phyloP scores from a whole-genome alignment of 257 asterid species.

The Nicotiana otophora region DNA sequence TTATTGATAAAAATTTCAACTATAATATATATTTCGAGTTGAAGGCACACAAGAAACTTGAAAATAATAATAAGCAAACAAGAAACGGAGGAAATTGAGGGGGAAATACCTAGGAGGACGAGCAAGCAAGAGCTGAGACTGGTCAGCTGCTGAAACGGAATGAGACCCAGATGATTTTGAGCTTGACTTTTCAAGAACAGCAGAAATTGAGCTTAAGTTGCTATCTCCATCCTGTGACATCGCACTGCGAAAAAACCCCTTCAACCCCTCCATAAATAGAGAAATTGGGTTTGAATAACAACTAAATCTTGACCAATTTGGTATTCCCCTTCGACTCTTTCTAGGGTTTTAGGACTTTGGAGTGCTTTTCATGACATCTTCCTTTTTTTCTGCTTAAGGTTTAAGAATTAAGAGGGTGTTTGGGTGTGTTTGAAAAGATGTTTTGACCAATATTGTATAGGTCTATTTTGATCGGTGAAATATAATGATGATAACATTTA shows the following conservation, averaged over 20 bases:
- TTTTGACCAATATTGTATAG: too few relatives aligned
- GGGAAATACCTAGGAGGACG: conserved; percentile 42
- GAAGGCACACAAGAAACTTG: too few relatives aligned
- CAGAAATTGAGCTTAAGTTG: conserved; percentile 27
- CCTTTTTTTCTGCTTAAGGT: too few relatives aligned
- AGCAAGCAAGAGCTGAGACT: conserved; percentile 38
- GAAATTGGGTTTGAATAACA: not conserved
- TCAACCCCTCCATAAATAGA: conserved; percentile 47
- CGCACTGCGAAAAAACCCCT: conserved; percentile 37
- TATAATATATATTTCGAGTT: too few relatives aligned
- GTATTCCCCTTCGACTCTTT: not conserved
- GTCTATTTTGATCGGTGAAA: too few relatives aligned
- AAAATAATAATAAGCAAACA: too few relatives aligned
- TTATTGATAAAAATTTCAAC: too few relatives aligned
- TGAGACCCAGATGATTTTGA: conserved; percentile 28
- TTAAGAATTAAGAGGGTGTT: too few relatives aligned
- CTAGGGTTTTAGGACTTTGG: not conserved
- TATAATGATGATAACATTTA: too few relatives aligned
- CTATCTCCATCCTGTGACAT: conserved; percentile 39
- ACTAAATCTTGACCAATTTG: not conserved
- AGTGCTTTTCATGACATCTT: too few relatives aligned
- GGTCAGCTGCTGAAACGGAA: conserved; percentile 28
- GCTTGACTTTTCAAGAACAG: conserved; percentile 46
- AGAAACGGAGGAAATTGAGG: not conserved
- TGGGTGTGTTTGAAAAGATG: too few relatives aligned